phyloP scores from a whole-genome alignment of 1,284 basidiomycete species.

The Leucoagaricus sp. region DNA sequence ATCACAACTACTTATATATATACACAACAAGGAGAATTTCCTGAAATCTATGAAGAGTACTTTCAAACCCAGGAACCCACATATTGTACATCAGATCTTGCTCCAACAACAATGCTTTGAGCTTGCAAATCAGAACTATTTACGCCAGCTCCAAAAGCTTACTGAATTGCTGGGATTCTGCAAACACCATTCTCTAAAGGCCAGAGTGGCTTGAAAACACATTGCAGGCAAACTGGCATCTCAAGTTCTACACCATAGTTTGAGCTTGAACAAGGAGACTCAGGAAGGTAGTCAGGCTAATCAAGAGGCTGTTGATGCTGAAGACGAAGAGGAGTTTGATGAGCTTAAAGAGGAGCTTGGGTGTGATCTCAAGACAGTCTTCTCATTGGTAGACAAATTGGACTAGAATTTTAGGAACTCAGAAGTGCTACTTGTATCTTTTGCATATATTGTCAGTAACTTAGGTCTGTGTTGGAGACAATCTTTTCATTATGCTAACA shows the following conservation, averaged over 20 bases:
- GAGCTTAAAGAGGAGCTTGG: neutral
- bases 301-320: neutral
- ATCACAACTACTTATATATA: slow-evolving; percentile 26
- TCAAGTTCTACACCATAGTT: neutral
- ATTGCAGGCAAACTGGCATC: neutral
- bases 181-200: neutral
- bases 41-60: neutral
- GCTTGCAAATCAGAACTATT: neutral
- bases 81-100: neutral
- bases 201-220: neutral
- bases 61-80: neutral
- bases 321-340: neutral
- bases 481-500: too few species aligned
- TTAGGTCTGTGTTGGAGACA: too few species aligned
- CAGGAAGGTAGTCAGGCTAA: neutral
- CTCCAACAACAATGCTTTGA: neutral
- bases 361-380: neutral
- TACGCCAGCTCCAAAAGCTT: neutral
- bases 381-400: too few species aligned
- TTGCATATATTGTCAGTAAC: too few species aligned
- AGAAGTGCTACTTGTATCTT: too few species aligned
- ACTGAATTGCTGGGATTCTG: neutral
- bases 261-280: neutral
- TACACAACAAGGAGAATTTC: slow-evolving; percentile 28
- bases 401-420: too few species aligned